Percentiles rank a stretch among this genome's conserved stretches.
Conservation (phyloP, 2,329 filamentous ascomycete species). For the Diaporthe citrichinensis region DNA sequence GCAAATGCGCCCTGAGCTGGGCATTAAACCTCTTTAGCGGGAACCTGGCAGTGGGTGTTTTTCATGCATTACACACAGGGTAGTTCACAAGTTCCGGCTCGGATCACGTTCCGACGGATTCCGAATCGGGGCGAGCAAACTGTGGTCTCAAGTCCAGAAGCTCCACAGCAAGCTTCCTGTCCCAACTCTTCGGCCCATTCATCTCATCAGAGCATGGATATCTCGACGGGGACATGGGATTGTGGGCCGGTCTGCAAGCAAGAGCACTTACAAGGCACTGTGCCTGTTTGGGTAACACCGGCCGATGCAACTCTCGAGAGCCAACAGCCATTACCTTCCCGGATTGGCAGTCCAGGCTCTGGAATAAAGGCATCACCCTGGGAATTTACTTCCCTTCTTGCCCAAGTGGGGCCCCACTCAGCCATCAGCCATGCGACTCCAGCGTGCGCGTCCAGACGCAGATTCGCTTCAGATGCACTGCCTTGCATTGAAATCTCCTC, state of each 20-base stretch:
- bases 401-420: constrained; percentile 4
- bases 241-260: background rate
- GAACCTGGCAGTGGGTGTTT: background rate
- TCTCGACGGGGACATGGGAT: background rate
- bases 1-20: background rate
- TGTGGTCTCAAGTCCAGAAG: constrained; percentile 1
- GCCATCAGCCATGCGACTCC: constrained; percentile 8
- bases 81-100: background rate
- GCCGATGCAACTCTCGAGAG: constrained; percentile 29
- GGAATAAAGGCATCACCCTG: constrained; percentile 17
- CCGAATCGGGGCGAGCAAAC: background rate
- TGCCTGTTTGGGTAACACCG: constrained; percentile 29
- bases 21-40: constrained; percentile 8
- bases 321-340: constrained; percentile 16
- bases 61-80: background rate
- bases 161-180: background rate
- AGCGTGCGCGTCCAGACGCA: constrained; percentile 14
- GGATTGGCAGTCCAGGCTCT: constrained; percentile 19
- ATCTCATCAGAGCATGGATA: constrained; percentile 9
- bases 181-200: constrained; percentile 5
- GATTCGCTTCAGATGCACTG: constrained; percentile 19
- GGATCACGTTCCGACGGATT: constrained; percentile 16
- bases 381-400: constrained; percentile 3
- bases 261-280: constrained; percentile 4
- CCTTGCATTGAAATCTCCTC: constrained; percentile 15